Evolutionary conservation across 176 grass and related monocot genomes (phyloP), one percentile per base, ranked within the genome.

Genomic region (Pontederia paniculata): DNA sequence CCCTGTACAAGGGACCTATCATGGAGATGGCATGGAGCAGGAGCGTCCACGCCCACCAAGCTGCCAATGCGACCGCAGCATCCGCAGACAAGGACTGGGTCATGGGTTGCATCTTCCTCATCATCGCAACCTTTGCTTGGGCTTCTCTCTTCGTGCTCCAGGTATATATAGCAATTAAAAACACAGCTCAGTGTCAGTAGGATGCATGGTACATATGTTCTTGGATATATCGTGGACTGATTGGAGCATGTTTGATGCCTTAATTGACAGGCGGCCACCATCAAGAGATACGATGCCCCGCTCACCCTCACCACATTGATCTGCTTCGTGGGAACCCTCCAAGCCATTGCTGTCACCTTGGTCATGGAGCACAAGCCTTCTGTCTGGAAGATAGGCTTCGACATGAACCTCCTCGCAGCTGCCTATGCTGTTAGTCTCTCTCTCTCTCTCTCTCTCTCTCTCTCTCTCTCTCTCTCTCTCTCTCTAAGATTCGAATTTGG

Each of bases 401-500:
- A 98, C 87, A 85, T 98, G 94, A 98, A 98, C 80, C 86, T 98
- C 44, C 78, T 98, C 63, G 87, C 94, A 54, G 94, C 94, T 48
- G 87, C 94, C 16, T 98, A 98, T 52, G 87, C 94, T 49, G 94
- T 98, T 45, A 87, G 75, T 77, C 57, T 74, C 51, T 9, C 54
- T 48, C 31, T 46, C 41, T 47, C 54, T 58, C 52, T 45, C 41
- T 55, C 42, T 55, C 41, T 56, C 37, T 48, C 53, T 70, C 43
- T 41, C 44, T 60, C 21, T 64, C 60, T 47, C 42, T 20, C 42
- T 48, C 25, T 59, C 12, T 59, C 25, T 21, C 2, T 68, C 9
- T 16, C 9, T 55, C 11, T 22, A 41, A 68, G 50, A 18, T 52
- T 9, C 13, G 41, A 69, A 8, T 4, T 3, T 50, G 17, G 15